These are phyloP conservation scores for Fusarium acutatum DNA, from an alignment of 2,329 filamentous ascomycete genomes.

Conservation along the genomic window DNA sequence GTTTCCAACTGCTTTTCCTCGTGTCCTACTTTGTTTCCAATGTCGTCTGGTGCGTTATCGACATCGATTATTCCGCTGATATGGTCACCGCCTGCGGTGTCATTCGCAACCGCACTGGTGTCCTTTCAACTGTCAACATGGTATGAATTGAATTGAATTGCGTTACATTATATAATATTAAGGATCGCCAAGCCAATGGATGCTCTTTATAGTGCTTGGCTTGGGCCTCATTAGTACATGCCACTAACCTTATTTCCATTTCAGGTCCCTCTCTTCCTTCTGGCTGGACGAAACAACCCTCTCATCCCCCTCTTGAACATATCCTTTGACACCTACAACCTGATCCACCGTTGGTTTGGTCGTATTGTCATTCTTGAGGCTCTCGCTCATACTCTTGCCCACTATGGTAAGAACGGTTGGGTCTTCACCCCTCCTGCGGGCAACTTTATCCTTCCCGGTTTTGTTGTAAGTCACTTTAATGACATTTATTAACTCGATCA, in stretches of 20 bases:
- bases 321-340: conserved; percentile 84
- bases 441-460: conserved; percentile 67
- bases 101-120: conserved; percentile 74
- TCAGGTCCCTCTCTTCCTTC: conserved; percentile 72
- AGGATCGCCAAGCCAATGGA: neutral
- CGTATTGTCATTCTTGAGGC: conserved; percentile 77
- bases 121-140: conserved; percentile 80
- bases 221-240: neutral
- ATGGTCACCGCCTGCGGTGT: conserved; percentile 56
- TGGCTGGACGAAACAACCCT: conserved; percentile 81
- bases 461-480: conserved; percentile 61
- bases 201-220: neutral
- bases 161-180: neutral
- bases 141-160: conserved; percentile 46
- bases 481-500: neutral
- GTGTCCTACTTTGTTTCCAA: conserved; percentile 66
- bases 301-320: conserved; percentile 76
- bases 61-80: conserved; percentile 65
- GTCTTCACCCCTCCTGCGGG: conserved; percentile 43
- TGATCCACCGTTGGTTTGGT: conserved; percentile 83
- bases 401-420: conserved; percentile 63
- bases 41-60: conserved; percentile 71
- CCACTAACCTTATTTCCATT: conserved; percentile 6
- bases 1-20: conserved; percentile 67
- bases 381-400: conserved; percentile 71